Base-by-base conservation (phyloP, 192 early-diverging fungal genomes). In the Entrophospora sp. region DNA sequence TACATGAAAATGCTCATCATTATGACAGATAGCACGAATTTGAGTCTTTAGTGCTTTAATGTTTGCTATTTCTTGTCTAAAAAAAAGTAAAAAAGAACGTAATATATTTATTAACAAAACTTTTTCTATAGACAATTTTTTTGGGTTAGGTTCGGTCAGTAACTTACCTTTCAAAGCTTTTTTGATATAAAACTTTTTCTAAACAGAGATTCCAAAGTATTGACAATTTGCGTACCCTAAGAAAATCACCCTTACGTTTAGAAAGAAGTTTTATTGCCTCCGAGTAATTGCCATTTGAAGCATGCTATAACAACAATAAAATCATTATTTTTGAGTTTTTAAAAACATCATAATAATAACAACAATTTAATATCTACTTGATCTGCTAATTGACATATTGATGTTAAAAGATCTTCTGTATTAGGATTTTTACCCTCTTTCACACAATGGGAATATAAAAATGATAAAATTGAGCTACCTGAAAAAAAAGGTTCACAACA, bases 341-440 rank as follows among this genome's bases (percentile, higher is more conserved):
- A 37, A 46, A 36, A 37, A 22, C 10, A 62, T 18, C 3, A 28
- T 32, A 14, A 5, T 30, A 37, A 18, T 14, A 14, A 30, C 8
- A 40, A 40, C 13, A 62, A 45, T 24, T 25, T 2, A 44, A 7
- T 45, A 43, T 9, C 28, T 56, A 66, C 64, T 31, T 31, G 35
- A 43, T 66, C 64, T 10, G 64, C 64, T 5, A 66, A 16, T 55
- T 66, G 64, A 30, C 64, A 66, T 40, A 40, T 40, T n/a, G 64
- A 49, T 25, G n/a, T 55, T 4, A 66, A 35, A 40, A 22, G 27
- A 43, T 66, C 64, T 36, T 66, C 64, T 16, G 34, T 49, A 56
- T 45, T 66, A 31, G 45, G 22, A 36, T 55, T 27, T 1, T 34
- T 4, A 38, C 55, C 14, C 9, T 24, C 14, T 25, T 55, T 55